phyloP scores from a whole-genome alignment of 768 basidiomycete species.

The Brasilioporus rufonigricans region DNA sequence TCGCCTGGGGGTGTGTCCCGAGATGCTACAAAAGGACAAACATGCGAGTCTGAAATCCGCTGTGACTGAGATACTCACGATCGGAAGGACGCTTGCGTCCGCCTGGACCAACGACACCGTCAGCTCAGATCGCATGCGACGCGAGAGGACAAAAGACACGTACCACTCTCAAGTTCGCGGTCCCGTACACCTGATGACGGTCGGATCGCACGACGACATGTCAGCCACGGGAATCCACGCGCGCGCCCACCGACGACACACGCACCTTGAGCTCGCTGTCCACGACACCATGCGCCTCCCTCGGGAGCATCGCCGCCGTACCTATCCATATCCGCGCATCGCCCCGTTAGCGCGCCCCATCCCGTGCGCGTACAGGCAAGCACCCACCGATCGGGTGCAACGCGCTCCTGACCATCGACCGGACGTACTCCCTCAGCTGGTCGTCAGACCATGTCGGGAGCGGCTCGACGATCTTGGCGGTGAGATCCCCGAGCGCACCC shows the following conservation, averaged over 20 bases:
- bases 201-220: background rate
- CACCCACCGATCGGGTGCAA: slow-evolving; percentile 8
- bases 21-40: slow-evolving; percentile 9
- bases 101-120: slow-evolving; percentile 5
- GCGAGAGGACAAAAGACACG: background rate
- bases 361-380: too few relatives aligned
- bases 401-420: slow-evolving; percentile 3
- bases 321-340: too few relatives aligned
- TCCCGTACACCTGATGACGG: slow-evolving; percentile 14
- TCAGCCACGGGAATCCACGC: background rate
- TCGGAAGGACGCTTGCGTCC: slow-evolving; percentile 17
- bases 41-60: background rate
- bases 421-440: slow-evolving; percentile 11
- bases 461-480: slow-evolving; percentile 12
- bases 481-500: slow-evolving; percentile 6
- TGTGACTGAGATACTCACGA: slow-evolving; percentile 5
- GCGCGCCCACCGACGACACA: too few relatives aligned
- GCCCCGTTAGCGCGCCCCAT: background rate
- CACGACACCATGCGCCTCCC: slow-evolving; percentile 13
- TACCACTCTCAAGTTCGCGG: slow-evolving; percentile 13
- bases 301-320: slow-evolving; percentile 15
- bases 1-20: slow-evolving; percentile 18
- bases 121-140: background rate
- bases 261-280: slow-evolving; percentile 13
- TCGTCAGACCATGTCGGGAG: slow-evolving; percentile 16